phyloP scores from a whole-genome alignment of 495 filamentous ascomycete genomes.

The Trichodelitschia bisporula region DNA sequence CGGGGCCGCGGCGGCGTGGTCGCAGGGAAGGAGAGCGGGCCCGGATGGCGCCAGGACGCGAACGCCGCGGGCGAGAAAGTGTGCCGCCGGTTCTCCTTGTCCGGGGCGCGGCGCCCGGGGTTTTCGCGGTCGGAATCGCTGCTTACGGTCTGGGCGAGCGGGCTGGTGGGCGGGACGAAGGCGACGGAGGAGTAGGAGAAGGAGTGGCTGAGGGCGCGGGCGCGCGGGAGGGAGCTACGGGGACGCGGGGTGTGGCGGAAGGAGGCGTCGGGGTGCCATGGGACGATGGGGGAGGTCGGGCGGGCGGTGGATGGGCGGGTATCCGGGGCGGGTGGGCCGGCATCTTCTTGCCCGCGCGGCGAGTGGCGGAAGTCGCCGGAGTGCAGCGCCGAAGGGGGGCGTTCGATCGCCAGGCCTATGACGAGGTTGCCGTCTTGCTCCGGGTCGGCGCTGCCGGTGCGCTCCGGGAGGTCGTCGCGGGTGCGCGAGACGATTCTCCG shows the following conservation, averaged over 20 bases:
- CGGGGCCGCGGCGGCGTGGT: constrained; percentile 28
- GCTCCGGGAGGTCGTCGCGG: constrained; percentile 10
- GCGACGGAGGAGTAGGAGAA: constrained; percentile 68
- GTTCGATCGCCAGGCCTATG: constrained; percentile 40
- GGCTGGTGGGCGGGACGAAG: constrained; percentile 74
- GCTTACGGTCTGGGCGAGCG: constrained; percentile 70
- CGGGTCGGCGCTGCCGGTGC: constrained; percentile 10
- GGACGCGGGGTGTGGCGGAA: background rate
- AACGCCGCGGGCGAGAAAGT: constrained; percentile 4
- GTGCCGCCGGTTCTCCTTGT: background rate
- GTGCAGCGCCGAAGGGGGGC: constrained; percentile 70
- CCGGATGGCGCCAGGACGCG: constrained; percentile 12
- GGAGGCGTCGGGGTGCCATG: constrained; percentile 12
- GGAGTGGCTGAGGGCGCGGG: constrained; percentile 37
- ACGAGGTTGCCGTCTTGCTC: constrained; percentile 13
- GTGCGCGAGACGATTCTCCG: constrained; percentile 1
- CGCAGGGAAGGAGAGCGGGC: constrained; percentile 27
- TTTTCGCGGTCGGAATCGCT: constrained; percentile 44
- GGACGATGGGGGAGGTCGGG: constrained; percentile 15
- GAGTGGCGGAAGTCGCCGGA: constrained; percentile 52
- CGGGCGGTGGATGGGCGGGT: constrained; percentile 3
- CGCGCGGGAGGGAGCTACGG: constrained; percentile 3
- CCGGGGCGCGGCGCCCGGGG: background rate
- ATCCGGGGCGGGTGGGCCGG: background rate
- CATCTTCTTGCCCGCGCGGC: constrained; percentile 7